phyloP scores from a whole-genome alignment of 2,329 filamentous ascomycete species.

The Cladosporium sp. region DNA sequence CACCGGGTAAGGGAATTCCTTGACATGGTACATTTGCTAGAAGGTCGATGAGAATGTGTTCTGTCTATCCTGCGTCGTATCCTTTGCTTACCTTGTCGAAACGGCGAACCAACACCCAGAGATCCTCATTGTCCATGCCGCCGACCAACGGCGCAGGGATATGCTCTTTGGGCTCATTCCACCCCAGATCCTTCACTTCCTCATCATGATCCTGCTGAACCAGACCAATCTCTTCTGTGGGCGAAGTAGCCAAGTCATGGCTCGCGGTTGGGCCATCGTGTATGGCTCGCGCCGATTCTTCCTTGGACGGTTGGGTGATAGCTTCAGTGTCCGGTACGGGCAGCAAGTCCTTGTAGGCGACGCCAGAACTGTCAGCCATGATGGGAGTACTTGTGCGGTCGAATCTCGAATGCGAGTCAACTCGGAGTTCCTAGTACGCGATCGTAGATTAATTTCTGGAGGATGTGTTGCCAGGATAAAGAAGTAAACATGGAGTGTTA shows the following conservation, averaged over 20 bases:
- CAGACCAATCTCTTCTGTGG: constrained; percentile 44
- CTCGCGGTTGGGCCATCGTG: constrained; percentile 41
- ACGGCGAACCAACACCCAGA: constrained; percentile 66
- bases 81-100: constrained; percentile 62
- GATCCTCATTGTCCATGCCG: constrained; percentile 65
- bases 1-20: constrained; percentile 55
- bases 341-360: constrained; percentile 26
- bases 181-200: constrained; percentile 64
- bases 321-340: constrained; percentile 30
- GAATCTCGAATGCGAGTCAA: neutral
- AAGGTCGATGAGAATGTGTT: constrained; percentile 16
- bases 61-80: too few species aligned
- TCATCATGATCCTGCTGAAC: constrained; percentile 39
- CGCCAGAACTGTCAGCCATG: constrained; percentile 13
- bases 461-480: constrained; percentile 8
- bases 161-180: constrained; percentile 57
- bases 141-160: constrained; percentile 59
- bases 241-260: constrained; percentile 43
- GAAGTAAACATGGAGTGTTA: constrained; percentile 3
- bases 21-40: constrained; percentile 65
- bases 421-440: too few species aligned
- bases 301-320: constrained; percentile 29
- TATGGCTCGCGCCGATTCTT: constrained; percentile 29
- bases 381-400: neutral
- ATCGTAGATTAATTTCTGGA: neutral